Conservation (phyloP, 108 stramenopile genomes). For the Cyclotella sp. region DNA sequence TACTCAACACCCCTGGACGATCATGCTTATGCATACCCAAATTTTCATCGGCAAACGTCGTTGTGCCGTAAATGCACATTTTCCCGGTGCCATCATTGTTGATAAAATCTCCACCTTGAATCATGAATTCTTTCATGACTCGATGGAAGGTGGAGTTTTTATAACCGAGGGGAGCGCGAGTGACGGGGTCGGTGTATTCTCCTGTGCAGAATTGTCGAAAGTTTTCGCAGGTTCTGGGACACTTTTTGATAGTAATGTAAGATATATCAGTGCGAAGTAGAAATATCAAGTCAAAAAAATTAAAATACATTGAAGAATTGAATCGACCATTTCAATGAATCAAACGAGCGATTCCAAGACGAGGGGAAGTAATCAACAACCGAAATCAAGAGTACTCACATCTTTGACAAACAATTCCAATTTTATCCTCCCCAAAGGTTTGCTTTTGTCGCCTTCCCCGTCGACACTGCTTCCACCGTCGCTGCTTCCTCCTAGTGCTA, state of each 20-base stretch:
- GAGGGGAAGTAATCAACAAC: constrained; percentile 6
- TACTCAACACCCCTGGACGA: constrained; percentile 89
- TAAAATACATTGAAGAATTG: background rate
- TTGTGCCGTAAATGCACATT: constrained; percentile 78
- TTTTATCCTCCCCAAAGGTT: constrained; percentile 93
- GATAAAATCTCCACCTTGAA: constrained; percentile 95
- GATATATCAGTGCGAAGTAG: too few relatives aligned
- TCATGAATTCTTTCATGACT: constrained; percentile 93
- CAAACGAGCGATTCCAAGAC: background rate
- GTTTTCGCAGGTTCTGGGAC: constrained; percentile 96
- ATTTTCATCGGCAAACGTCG: constrained; percentile 95
- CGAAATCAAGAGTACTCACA: constrained; percentile 54
- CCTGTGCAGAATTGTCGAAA: constrained; percentile 89
- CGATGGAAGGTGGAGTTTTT: constrained; percentile 93
- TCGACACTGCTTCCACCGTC: constrained; percentile 57
- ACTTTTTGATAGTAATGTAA: too few relatives aligned
- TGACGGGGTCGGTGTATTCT: constrained; percentile 65
- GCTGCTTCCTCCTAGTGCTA: constrained; percentile 65
- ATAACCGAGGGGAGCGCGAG: constrained; percentile 87
- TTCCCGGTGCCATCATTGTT: constrained; percentile 94
- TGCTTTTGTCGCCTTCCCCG: constrained; percentile 55
- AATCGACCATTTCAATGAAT: background rate
- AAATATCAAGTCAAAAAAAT: too few relatives aligned
- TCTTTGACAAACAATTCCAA: constrained; percentile 94
- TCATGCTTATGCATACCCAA: constrained; percentile 87